phyloP scores from a whole-genome alignment of 139 green algal genomes.

The Chlamydomonas urium region DNA sequence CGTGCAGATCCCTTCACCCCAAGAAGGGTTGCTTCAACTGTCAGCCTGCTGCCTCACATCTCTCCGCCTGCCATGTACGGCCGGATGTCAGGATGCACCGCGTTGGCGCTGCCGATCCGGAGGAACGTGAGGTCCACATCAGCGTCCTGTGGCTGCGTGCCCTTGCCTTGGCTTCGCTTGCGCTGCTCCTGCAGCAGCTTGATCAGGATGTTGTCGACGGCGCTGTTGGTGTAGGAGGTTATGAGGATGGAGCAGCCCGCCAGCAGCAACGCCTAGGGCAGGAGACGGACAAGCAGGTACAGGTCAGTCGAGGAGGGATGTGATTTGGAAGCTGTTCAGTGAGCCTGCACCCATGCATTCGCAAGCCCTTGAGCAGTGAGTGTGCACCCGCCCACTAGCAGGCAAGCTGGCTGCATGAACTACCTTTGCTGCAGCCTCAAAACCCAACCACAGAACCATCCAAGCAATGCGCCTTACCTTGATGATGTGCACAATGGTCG shows the following conservation, averaged over 20 bases:
- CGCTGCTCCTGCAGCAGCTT: conserved; percentile 55
- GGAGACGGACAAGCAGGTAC: no score
- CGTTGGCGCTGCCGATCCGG: conserved; percentile 53
- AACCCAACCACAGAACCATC: no score
- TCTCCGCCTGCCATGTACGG: conserved; percentile 43
- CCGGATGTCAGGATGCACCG: conserved; percentile 54
- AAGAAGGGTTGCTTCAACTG: no score
- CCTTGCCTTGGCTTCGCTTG: not conserved
- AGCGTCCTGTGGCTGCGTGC: not conserved
- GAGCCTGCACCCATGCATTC: no score
- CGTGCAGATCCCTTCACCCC: no score
- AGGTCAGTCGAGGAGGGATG: no score
- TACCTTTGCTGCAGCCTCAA: no score
- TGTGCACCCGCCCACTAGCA: no score
- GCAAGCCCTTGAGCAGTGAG: no score
- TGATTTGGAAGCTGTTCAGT: no score
- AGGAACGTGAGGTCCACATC: conserved; percentile 53
- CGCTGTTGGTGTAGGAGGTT: conserved; percentile 94
- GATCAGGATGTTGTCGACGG: conserved; percentile 93
- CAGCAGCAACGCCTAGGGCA: conserved; percentile 52
- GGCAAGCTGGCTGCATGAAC: no score
- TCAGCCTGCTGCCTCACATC: no score
- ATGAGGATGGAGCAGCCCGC: conserved; percentile 71
- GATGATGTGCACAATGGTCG: conserved; percentile 22
- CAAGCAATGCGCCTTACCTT: not conserved